Evolutionary conservation across 176 grass and related monocot genomes (phyloP), one percentile per base, ranked within the genome.

Genomic region (Elymus sibiricus): DNA sequence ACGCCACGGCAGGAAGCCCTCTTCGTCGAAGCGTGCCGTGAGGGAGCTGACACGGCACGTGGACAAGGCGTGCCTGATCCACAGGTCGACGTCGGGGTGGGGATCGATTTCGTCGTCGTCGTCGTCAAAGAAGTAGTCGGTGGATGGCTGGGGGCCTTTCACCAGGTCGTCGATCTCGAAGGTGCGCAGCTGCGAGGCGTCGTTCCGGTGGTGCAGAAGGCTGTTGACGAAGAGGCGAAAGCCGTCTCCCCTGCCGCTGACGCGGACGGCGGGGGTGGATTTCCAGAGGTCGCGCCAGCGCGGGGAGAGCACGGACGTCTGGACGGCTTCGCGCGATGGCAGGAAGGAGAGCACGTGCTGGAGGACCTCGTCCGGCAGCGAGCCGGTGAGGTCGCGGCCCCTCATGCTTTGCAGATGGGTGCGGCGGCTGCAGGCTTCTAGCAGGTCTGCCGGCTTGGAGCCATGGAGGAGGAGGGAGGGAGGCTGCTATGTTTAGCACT

Each of bases 331-430:
- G 72, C 72, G 72, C 15, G 72, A 75, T 2, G 72, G 72, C 14
- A 75, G 72, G 43, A 75, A 19, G 72, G 72, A 75, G 43, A 75
- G 72, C 42, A 75, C 72, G 43, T 75, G 72, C 72, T 49, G 72
- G 25, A 75, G 72, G 43, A 75, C 7, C 7, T 75, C 43, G 72
- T 75, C 72, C 72, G 43, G 43, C 72, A 75, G 43, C 43, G 42
- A 19, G 42, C 26, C 15, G 72, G 47, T 19, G 6, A 51, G 43
- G 43, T 51, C 26, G 4, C 7, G 42, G 32, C 65, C 64, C 13
- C 24, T 74, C 70, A 74, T 74, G 42, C 13, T 26, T 43, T 43
- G n/a, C 38, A 72, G 70, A 46, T 74, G 6, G 70, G 27, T 46
- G 67, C 35, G 29, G 29, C 29, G 29, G 29, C 29, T 29, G 29